phyloP scores from a whole-genome alignment of 139 green algal species.

The Chlamydomonas sphaeroides region DNA sequence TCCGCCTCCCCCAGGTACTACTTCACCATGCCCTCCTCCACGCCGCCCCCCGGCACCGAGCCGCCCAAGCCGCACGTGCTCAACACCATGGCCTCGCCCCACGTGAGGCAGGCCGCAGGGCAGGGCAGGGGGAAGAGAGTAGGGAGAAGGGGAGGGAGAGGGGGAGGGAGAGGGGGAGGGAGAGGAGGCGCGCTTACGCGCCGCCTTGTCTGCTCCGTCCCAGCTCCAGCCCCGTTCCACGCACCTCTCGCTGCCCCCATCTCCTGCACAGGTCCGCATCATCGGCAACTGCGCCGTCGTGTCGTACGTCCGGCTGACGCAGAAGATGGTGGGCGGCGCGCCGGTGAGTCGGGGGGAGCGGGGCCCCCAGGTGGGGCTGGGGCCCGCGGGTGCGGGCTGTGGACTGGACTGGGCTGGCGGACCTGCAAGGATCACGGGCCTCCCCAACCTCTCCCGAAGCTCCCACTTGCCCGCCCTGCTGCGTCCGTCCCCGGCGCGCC shows the following conservation, averaged over 20 bases:
- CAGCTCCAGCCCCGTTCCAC: no score
- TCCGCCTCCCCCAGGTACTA: constrained; percentile 46
- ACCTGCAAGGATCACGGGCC: no score
- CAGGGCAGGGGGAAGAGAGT: no score
- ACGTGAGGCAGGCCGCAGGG: constrained; percentile 13
- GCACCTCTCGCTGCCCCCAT: no score
- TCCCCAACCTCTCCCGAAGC: no score
- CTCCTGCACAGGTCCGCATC: constrained; percentile 38
- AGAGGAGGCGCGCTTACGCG: not conserved
- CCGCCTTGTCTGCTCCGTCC: no score
- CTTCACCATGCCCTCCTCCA: constrained; percentile 17
- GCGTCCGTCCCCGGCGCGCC: no score
- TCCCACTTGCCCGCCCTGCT: no score
- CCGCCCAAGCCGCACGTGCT: constrained; percentile 31
- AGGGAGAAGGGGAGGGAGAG: not conserved
- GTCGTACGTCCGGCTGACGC: constrained; percentile 40
- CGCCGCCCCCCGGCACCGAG: not conserved
- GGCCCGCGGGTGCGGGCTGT: no score
- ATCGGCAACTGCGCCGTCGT: constrained; percentile 39
- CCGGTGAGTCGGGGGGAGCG: no score
- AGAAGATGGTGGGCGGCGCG: constrained; percentile 8
- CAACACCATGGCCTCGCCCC: constrained; percentile 43
- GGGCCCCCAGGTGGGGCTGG: no score
- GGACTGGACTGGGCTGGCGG: no score
- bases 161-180: not conserved